Conservation (phyloP, 257 asterid genomes). For the Solanum tarapatanum region DNA sequence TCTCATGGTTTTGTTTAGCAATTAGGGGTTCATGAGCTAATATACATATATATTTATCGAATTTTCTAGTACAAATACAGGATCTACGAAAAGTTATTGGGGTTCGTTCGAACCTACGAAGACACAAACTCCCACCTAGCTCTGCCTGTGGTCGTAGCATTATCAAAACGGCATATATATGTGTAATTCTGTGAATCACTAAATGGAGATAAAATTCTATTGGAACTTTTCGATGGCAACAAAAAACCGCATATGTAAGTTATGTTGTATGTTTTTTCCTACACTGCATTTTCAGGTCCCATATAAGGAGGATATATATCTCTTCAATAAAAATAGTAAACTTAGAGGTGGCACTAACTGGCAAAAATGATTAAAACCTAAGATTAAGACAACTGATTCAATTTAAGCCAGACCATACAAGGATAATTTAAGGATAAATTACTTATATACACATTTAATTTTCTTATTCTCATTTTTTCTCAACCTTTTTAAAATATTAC, state of each 20-base stretch:
- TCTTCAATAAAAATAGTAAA: conserved; percentile 7
- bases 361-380: conserved; percentile 11
- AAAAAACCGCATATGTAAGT: conserved; percentile 8
- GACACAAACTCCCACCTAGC: not conserved
- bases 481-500: too few relatives aligned
- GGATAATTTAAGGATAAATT: not conserved
- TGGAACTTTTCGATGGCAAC: conserved; percentile 7
- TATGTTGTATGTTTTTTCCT: not conserved
- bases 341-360: conserved; percentile 26
- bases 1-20: not conserved
- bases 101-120: not conserved
- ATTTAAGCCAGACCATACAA: conserved; percentile 1
- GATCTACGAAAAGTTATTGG: too few relatives aligned
- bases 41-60: too few relatives aligned
- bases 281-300: not conserved
- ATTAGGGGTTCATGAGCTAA: not conserved
- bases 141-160: not conserved
- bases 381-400: conserved; percentile 11
- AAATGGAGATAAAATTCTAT: not conserved
- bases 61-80: too few relatives aligned
- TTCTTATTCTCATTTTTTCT: too few relatives aligned
- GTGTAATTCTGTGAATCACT: not conserved
- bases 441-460: too few relatives aligned
- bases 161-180: not conserved
- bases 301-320: not conserved